Conservation (phyloP, 345 rosid species). For the Gossypium longicalyx region DNA sequence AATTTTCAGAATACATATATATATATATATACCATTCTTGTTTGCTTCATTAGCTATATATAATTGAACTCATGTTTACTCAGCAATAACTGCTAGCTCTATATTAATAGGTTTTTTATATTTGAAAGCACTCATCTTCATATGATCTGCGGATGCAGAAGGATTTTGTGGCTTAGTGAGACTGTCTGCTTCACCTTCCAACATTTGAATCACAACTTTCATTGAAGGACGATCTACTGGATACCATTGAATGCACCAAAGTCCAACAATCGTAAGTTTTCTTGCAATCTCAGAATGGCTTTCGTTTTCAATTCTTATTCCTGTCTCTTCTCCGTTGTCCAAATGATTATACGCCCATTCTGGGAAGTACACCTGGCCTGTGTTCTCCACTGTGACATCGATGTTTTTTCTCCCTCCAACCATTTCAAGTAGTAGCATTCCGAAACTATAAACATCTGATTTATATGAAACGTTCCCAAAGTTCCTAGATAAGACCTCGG, state of each 20-base stretch:
- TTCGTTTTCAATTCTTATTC: background rate
- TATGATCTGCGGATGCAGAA: constrained; percentile 4
- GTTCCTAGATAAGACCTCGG: constrained; percentile 5
- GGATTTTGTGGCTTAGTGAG: constrained; percentile 14
- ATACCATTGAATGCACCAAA: constrained; percentile 26
- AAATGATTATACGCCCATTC: constrained; percentile 2
- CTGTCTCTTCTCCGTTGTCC: background rate
- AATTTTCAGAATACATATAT: background rate
- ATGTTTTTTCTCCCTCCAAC: constrained; percentile 9
- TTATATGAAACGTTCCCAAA: background rate
- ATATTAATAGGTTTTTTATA: constrained; percentile 9
- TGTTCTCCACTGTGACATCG: constrained; percentile 5
- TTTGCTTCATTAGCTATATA: background rate
- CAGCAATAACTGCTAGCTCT: background rate
- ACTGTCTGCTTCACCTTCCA: constrained; percentile 9
- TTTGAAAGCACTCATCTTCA: background rate
- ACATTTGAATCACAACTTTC: constrained; percentile 19
- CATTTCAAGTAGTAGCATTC: constrained; percentile 5
- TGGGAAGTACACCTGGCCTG: constrained; percentile 2
- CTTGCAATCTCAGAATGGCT: constrained; percentile 8
- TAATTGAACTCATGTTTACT: background rate
- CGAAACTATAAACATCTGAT: constrained; percentile 4
- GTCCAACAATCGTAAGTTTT: constrained; percentile 16
- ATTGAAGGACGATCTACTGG: constrained; percentile 22
- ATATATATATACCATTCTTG: background rate